These are phyloP conservation scores for Psidium guajava DNA, from an alignment of 345 rosid species.

Conservation along the genomic window DNA sequence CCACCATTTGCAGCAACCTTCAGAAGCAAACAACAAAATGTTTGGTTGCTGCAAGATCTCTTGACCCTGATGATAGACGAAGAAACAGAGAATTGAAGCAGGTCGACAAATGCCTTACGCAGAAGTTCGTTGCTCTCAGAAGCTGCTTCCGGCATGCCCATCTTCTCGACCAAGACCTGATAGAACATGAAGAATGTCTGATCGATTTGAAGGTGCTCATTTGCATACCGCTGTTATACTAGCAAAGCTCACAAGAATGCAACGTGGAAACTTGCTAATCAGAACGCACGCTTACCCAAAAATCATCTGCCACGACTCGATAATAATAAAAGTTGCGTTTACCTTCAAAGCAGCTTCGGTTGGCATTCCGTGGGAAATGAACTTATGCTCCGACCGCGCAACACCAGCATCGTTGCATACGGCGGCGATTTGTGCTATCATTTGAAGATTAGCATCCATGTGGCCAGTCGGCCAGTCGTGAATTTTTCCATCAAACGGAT, in stretches of 20 bases:
- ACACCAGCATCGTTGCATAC: conserved; percentile 57
- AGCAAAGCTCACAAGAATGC: background rate
- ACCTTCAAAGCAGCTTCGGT: conserved; percentile 82
- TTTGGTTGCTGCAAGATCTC: background rate
- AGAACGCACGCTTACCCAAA: background rate
- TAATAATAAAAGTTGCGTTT: background rate
- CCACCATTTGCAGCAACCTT: conserved; percentile 52
- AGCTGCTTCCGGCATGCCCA: conserved; percentile 41
- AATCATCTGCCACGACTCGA: background rate
- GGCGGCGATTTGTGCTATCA: conserved; percentile 53
- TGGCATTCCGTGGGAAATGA: conserved; percentile 53
- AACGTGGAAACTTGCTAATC: background rate
- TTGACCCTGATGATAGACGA: background rate
- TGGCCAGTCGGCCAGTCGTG: conserved; percentile 40
- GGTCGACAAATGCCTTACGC: conserved; percentile 8
- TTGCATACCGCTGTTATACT: background rate
- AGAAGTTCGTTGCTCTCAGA: conserved; percentile 12
- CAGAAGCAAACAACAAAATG: background rate
- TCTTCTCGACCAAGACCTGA: conserved; percentile 69
- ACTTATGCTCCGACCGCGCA: conserved; percentile 36
- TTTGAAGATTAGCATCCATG: conserved; percentile 61
- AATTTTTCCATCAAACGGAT: conserved; percentile 50
- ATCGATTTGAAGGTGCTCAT: background rate
- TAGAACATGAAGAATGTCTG: background rate
- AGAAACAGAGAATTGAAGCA: background rate